These are phyloP conservation scores for Phytophthora sojae DNA, from an alignment of 352 stramenopile genomes.

Conservation along the genomic window DNA sequence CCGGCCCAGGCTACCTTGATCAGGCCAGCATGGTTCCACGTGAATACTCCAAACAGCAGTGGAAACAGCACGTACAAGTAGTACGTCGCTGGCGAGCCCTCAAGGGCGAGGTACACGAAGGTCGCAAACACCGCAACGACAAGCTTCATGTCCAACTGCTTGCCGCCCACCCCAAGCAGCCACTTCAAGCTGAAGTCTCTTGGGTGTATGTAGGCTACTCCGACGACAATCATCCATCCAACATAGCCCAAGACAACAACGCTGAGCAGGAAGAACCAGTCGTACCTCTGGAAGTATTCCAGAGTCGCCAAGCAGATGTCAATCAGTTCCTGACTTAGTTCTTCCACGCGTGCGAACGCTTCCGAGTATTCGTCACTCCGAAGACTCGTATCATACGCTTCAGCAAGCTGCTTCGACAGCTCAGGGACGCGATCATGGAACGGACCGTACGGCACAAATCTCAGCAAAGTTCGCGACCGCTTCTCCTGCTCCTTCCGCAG, in stretches of 20 bases:
- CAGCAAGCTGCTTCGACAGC: constrained; percentile 39
- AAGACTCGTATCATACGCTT: constrained; percentile 28
- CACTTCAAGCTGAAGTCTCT: constrained; percentile 37
- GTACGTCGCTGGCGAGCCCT: constrained; percentile 77
- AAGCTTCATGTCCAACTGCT: constrained; percentile 42
- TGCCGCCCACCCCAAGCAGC: constrained; percentile 34
- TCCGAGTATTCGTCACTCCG: constrained; percentile 13
- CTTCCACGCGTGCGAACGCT: constrained; percentile 44
- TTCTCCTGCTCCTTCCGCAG: constrained; percentile 76
- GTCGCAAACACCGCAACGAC: constrained; percentile 33
- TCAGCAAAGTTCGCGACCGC: constrained; percentile 59
- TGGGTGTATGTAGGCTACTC: constrained; percentile 64
- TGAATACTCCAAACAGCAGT: constrained; percentile 68
- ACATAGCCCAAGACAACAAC: constrained; percentile 83
- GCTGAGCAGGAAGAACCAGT: constrained; percentile 83
- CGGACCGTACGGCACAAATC: constrained; percentile 60
- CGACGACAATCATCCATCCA: constrained; percentile 76
- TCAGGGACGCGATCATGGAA: constrained; percentile 55
- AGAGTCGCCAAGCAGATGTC: constrained; percentile 77
- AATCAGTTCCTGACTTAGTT: constrained; percentile 71
- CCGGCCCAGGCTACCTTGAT: constrained; percentile 18
- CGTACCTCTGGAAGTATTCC: constrained; percentile 85
- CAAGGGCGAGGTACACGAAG: constrained; percentile 64
- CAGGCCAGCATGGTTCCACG: constrained; percentile 54
- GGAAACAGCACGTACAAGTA: constrained; percentile 82